A percentile compares a stretch with the other conserved stretches of the same genome.
phyloP scores from a whole-genome alignment of 139 green algal species.

The Choricystis sp. region DNA sequence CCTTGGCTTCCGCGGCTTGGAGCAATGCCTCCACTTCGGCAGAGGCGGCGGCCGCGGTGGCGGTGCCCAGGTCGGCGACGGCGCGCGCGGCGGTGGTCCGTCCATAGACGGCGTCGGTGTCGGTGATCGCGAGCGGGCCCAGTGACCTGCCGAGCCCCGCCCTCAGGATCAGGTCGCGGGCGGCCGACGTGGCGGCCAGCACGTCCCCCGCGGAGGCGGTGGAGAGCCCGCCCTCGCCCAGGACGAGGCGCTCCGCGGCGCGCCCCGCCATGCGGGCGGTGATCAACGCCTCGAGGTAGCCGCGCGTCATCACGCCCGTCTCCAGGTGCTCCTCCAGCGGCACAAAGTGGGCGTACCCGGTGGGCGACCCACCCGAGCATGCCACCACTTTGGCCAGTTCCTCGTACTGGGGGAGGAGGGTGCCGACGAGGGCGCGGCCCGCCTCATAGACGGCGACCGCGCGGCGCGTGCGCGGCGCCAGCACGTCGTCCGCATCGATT shows the following conservation, averaged over 20 bases:
- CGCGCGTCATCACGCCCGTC: conserved; percentile 43
- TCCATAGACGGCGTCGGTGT: conserved; percentile 26
- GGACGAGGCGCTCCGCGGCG: conserved; percentile 56
- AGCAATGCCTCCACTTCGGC: conserved; percentile 31
- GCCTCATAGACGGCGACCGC: conserved; percentile 68
- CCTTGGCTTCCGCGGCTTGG: conserved; percentile 74
- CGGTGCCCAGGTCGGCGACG: neutral
- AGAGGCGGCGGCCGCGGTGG: neutral
- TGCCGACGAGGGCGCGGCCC: conserved; percentile 53
- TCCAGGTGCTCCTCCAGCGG: conserved; percentile 67
- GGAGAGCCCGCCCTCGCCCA: conserved; percentile 56
- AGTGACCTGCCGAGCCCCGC: conserved; percentile 48
- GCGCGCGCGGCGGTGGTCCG: neutral
- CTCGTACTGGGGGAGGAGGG: conserved; percentile 71
- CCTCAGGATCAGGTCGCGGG: conserved; percentile 70
- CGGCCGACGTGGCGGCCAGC: conserved; percentile 57
- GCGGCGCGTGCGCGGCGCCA: neutral
- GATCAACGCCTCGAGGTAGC: conserved; percentile 60
- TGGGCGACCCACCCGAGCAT: conserved; percentile 27
- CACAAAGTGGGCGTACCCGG: conserved; percentile 67
- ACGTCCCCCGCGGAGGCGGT: conserved; percentile 30
- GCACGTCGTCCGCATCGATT: conserved; percentile 15
- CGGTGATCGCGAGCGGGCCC: conserved; percentile 59
- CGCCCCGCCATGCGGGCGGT: conserved; percentile 55
- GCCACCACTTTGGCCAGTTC: conserved; percentile 39